These are phyloP conservation scores for Geotrichum candidum DNA, from an alignment of 1,139 yeast species.

Conservation along the genomic window DNA sequence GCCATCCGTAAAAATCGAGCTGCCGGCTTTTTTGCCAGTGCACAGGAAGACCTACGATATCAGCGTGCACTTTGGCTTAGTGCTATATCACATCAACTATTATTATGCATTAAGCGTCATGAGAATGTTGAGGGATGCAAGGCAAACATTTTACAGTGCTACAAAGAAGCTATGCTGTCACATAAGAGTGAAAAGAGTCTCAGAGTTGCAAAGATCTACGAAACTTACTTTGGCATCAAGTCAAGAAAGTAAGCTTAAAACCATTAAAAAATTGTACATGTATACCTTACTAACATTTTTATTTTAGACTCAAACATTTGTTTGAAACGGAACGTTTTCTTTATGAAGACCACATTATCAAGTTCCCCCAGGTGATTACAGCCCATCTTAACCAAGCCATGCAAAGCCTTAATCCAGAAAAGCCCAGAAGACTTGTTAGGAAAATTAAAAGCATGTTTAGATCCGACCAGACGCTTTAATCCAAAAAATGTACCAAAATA, in stretches of 20 bases:
- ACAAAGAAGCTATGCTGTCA: constrained; percentile 10
- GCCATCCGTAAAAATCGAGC: background rate
- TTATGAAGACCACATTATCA: background rate
- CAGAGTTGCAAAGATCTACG: constrained; percentile 7
- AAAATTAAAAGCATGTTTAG: constrained; percentile 2
- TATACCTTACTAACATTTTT: background rate
- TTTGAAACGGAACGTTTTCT: constrained; percentile 6
- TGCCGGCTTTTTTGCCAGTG: background rate
- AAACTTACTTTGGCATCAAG: constrained; percentile 9
- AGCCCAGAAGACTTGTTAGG: background rate
- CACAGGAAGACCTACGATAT: constrained; percentile 1
- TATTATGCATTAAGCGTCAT: constrained; percentile 6
- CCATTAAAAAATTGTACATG: background rate
- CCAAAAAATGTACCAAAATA: background rate
- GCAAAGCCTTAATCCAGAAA: background rate
- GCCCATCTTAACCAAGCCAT: background rate
- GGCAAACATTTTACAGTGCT: constrained; percentile 1
- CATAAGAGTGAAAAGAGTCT: constrained; percentile 1
- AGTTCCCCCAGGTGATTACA: constrained; percentile 3
- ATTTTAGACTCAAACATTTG: background rate
- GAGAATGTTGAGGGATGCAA: constrained; percentile 6
- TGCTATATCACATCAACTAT: constrained; percentile 7
- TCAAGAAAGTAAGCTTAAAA: constrained; percentile 4
- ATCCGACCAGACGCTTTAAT: background rate
- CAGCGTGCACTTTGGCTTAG: constrained; percentile 15